Evolutionary conservation across 441 rosid genomes (phyloP).

Genomic region (Adansonia rubrostipa): DNA sequence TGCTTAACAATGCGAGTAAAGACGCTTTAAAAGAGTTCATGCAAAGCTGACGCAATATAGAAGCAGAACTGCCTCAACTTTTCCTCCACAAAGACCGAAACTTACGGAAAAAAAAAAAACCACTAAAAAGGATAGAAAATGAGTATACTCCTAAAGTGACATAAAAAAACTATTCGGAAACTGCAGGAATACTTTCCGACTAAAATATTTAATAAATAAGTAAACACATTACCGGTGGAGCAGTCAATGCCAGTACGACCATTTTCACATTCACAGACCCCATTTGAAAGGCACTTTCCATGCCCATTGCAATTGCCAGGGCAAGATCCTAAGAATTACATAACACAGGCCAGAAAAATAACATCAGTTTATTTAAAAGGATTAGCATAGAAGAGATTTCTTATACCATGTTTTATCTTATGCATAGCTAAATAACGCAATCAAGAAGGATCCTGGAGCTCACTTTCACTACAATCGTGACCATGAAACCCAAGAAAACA

Average conservation of each 20-base stretch:
- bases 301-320: slow-evolving; percentile 78
- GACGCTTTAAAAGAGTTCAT: not conserved
- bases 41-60: not conserved
- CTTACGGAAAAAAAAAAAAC: no score
- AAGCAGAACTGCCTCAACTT: no score
- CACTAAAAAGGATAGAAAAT: not conserved
- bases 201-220: not conserved
- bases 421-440: not conserved
- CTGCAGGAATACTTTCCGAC: not conserved
- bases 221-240: slow-evolving; percentile 70
- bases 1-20: not conserved
- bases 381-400: not conserved
- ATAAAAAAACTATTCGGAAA: not conserved
- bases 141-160: not conserved
- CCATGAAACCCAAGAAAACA: slow-evolving; percentile 96
- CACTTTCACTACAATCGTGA: slow-evolving; percentile 85
- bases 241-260: slow-evolving; percentile 94
- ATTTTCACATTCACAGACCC: slow-evolving; percentile 73
- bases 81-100: not conserved
- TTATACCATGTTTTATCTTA: not conserved
- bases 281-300: slow-evolving; percentile 79
- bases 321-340: slow-evolving; percentile 64
- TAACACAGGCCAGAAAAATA: not conserved
- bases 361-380: not conserved
- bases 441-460: slow-evolving; percentile 36